These are phyloP conservation scores for Jackrogersella minutella DNA, from an alignment of 495 filamentous ascomycete genomes.

Conservation along the genomic window DNA sequence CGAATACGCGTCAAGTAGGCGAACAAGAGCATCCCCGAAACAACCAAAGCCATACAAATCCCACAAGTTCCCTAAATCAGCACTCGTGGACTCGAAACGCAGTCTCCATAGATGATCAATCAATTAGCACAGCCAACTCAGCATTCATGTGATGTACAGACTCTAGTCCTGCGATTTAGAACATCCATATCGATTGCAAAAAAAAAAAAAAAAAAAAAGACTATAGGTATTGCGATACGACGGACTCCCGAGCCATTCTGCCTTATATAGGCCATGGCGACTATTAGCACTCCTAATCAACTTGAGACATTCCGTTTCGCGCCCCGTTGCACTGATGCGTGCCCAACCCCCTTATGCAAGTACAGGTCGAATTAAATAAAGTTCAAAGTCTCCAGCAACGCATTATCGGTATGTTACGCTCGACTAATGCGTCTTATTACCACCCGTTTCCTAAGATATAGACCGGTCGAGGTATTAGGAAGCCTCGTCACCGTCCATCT, in stretches of 20 bases:
- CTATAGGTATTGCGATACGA: background rate
- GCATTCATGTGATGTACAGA: background rate
- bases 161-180: background rate
- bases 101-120: too few species aligned
- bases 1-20: too few species aligned
- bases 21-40: too few species aligned
- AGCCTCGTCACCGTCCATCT: constrained; percentile 55
- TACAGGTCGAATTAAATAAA: background rate
- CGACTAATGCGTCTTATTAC: background rate
- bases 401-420: background rate
- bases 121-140: background rate
- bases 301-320: background rate
- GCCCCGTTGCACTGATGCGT: background rate
- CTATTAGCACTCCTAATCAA: background rate
- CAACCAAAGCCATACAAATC: too few species aligned
- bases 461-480: constrained; percentile 9
- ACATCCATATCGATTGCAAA: background rate
- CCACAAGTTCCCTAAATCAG: too few species aligned
- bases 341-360: constrained; percentile 12
- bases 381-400: background rate
- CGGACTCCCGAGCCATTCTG: background rate
- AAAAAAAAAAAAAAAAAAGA: too few species aligned
- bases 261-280: background rate
- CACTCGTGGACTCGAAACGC: background rate
- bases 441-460: background rate